A percentile compares a stretch with the other conserved stretches of the same genome.
These are phyloP conservation scores for Crithidia sp. DNA, from an alignment of 208 protist genomes.

Conservation along the genomic window DNA sequence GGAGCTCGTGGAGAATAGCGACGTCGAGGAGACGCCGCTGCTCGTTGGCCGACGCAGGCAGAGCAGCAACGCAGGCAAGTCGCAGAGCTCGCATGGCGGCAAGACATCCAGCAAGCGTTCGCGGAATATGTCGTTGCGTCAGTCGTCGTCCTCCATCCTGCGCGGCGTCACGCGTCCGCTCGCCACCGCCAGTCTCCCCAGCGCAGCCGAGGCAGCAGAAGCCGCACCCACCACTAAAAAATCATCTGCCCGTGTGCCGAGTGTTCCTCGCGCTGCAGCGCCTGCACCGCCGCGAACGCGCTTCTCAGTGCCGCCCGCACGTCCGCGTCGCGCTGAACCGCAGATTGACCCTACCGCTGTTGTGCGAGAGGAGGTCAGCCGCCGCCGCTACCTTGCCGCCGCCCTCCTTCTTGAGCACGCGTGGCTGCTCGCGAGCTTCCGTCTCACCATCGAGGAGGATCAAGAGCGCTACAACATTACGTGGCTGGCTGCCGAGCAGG, in stretches of 20 bases:
- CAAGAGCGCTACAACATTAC: slow-evolving; percentile 74
- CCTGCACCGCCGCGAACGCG: background rate
- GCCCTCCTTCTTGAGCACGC: slow-evolving; percentile 58
- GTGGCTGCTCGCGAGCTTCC: slow-evolving; percentile 61
- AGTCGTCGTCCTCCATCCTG: slow-evolving; percentile 39
- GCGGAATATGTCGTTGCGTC: slow-evolving; percentile 33
- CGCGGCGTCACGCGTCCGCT: slow-evolving; percentile 8
- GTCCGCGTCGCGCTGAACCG: slow-evolving; percentile 17
- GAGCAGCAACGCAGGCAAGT: background rate
- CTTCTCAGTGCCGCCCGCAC: background rate
- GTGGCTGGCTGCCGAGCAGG: slow-evolving; percentile 85
- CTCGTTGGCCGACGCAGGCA: background rate
- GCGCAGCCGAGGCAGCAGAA: background rate
- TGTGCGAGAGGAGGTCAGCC: slow-evolving; percentile 43
- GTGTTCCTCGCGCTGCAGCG: no score
- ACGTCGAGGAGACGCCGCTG: background rate
- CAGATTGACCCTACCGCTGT: slow-evolving; percentile 31
- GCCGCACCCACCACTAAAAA: background rate
- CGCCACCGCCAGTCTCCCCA: background rate
- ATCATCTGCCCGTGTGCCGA: no score
- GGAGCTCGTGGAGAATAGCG: slow-evolving; percentile 13
- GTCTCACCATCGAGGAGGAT: slow-evolving; percentile 71
- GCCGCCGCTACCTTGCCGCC: slow-evolving; percentile 33
- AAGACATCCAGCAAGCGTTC: slow-evolving; percentile 8
- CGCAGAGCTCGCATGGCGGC: background rate